Conservation (phyloP, 768 basidiomycete species). For the Lactifluus subvellereus region DNA sequence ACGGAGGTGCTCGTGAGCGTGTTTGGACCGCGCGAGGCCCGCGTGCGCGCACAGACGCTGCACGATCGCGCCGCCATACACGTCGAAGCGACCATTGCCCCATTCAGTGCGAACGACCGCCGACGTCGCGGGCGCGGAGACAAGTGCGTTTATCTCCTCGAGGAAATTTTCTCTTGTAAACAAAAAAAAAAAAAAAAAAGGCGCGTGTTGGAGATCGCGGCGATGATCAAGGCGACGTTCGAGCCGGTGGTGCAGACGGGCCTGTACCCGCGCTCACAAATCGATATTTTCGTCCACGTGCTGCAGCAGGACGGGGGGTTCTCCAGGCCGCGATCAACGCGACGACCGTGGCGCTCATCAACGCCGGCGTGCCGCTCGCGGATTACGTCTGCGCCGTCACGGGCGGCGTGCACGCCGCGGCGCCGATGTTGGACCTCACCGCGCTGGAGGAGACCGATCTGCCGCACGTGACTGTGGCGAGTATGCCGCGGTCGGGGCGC, state of each 20-base stretch:
- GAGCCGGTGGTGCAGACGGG: constrained; percentile 89
- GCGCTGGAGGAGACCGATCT: constrained; percentile 86
- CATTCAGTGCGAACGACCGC: constrained; percentile 80
- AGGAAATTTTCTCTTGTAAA: neutral
- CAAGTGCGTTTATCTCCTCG: constrained; percentile 51
- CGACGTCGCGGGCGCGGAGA: constrained; percentile 74
- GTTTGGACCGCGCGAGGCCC: constrained; percentile 89
- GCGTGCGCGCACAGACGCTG: constrained; percentile 67
- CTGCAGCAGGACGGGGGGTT: constrained; percentile 92
- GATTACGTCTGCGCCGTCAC: constrained; percentile 91
- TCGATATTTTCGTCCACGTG: constrained; percentile 91
- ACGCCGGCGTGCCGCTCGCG: constrained; percentile 82
- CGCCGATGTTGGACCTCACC: constrained; percentile 82
- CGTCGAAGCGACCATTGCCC: constrained; percentile 82
- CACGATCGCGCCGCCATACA: constrained; percentile 87
- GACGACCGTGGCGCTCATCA: constrained; percentile 85
- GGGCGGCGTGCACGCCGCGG: constrained; percentile 77
- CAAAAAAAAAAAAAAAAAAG: constrained; percentile 35
- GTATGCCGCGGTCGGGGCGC: constrained; percentile 81
- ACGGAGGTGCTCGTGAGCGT: constrained; percentile 86
- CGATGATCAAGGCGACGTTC: constrained; percentile 88
- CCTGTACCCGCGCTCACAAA: constrained; percentile 90
- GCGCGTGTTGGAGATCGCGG: constrained; percentile 80
- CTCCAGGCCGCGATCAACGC: constrained; percentile 91
- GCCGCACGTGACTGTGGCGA: constrained; percentile 82